Percentiles rank a stretch among this genome's conserved stretches.
Evolutionary conservation across 192 early-diverging fungal species (phyloP).

Genomic region (Entomortierella lignicola): DNA sequence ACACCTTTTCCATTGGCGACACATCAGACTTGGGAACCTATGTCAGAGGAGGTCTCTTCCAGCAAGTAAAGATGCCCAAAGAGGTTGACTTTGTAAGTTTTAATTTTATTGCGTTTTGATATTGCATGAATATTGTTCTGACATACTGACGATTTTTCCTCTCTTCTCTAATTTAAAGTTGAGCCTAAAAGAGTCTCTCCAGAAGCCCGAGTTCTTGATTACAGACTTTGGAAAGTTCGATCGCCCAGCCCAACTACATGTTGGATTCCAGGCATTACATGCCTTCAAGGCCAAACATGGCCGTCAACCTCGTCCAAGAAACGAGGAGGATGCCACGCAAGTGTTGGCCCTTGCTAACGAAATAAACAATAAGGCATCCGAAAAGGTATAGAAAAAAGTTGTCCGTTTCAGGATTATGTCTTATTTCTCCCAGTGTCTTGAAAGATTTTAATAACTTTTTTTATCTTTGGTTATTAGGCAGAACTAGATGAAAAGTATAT

Average conservation of each 20-base stretch:
- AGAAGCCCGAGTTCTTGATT: slow-evolving; percentile 84
- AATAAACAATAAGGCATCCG: slow-evolving; percentile 74
- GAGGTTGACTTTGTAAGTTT: slow-evolving; percentile 83
- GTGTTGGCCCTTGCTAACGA: slow-evolving; percentile 78
- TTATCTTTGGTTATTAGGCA: slow-evolving; percentile 44
- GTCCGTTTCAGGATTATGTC: background rate
- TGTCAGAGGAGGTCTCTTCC: slow-evolving; percentile 89
- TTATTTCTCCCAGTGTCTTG: background rate
- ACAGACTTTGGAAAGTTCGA: slow-evolving; percentile 99
- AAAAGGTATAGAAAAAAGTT: slow-evolving; percentile 57
- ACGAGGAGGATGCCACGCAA: slow-evolving; percentile 87
- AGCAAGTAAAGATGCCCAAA: slow-evolving; percentile 95
- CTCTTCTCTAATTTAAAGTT: slow-evolving; percentile 50
- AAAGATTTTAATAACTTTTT: background rate
- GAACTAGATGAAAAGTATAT: slow-evolving; percentile 90
- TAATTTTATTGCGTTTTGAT: no score
- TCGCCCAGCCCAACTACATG: slow-evolving; percentile 90
- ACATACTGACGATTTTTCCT: background rate
- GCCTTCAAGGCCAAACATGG: slow-evolving; percentile 75
- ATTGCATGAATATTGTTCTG: no score
- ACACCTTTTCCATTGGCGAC: slow-evolving; percentile 97
- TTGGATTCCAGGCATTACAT: slow-evolving; percentile 96
- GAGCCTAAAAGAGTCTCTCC: slow-evolving; percentile 79
- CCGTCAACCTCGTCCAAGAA: slow-evolving; percentile 85
- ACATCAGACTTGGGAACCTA: slow-evolving; percentile 81